phyloP scores from a whole-genome alignment of 179 eudicot species.

The Beta macrorhiza region DNA sequence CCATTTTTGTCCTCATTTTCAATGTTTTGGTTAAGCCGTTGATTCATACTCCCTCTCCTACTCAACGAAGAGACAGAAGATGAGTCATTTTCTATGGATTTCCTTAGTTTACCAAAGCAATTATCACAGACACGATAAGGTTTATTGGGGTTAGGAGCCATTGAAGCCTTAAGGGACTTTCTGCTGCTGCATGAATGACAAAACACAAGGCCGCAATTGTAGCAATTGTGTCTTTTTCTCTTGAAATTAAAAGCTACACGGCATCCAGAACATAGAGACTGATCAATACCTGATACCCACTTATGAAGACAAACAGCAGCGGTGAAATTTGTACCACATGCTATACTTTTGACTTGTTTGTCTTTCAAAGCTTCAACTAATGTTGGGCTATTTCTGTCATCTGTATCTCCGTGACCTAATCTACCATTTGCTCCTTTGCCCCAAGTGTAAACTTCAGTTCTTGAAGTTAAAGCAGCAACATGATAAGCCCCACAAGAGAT shows the following conservation, averaged over 20 bases:
- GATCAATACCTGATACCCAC: constrained; percentile 63
- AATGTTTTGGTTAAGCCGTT: constrained; percentile 30
- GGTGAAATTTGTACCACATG: constrained; percentile 67
- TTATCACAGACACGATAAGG: constrained; percentile 69
- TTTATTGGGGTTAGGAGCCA: constrained; percentile 61
- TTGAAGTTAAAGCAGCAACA: constrained; percentile 61
- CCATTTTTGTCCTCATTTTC: constrained; percentile 46
- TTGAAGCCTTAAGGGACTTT: constrained; percentile 58
- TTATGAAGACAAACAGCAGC: constrained; percentile 76
- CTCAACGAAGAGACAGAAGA: constrained; percentile 52
- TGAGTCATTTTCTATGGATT: constrained; percentile 40
- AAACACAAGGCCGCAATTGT: constrained; percentile 73
- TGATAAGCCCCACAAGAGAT: constrained; percentile 77
- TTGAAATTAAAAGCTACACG: constrained; percentile 46
- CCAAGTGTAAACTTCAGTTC: constrained; percentile 74
- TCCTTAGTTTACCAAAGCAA: constrained; percentile 50
- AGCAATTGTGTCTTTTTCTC: constrained; percentile 50
- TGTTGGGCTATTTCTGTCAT: constrained; percentile 61
- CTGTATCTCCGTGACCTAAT: constrained; percentile 65
- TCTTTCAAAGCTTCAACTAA: constrained; percentile 65
- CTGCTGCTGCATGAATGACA: constrained; percentile 71
- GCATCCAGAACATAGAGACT: constrained; percentile 51
- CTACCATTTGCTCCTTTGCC: constrained; percentile 78
- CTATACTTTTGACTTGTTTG: constrained; percentile 61
- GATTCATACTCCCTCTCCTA: constrained; percentile 47